These are phyloP conservation scores for Candida palmyrensis DNA, from an alignment of 805 yeast species.

Conservation along the genomic window DNA sequence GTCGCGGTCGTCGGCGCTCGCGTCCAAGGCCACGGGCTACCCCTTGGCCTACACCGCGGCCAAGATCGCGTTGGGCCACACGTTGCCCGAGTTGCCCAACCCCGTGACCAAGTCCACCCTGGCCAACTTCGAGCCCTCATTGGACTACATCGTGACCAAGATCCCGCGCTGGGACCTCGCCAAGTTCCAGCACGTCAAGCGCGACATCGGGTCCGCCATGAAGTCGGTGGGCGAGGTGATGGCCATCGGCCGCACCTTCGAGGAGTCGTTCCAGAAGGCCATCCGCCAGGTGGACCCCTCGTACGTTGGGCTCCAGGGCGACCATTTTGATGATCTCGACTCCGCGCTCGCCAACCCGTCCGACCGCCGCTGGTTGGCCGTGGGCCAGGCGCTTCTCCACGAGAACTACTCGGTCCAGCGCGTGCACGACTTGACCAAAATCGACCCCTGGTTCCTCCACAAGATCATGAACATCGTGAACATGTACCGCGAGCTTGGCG, in stretches of 20 bases:
- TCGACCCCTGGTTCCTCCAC: slow-evolving; percentile 93
- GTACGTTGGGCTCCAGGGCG: slow-evolving; percentile 87
- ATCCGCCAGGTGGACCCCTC: slow-evolving; percentile 95
- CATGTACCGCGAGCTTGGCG: slow-evolving; percentile 77
- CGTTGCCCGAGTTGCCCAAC: slow-evolving; percentile 86
- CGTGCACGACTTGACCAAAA: slow-evolving; percentile 87
- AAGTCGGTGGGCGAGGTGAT: slow-evolving; percentile 98
- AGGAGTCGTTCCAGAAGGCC: slow-evolving; percentile 97
- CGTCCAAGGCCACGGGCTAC: slow-evolving; percentile 98
- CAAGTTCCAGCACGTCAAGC: slow-evolving; percentile 90
- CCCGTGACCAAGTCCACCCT: slow-evolving; percentile 91
- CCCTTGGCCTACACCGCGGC: slow-evolving; percentile 99
- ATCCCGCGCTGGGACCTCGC: slow-evolving; percentile 99
- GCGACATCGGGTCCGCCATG: slow-evolving; percentile 87
- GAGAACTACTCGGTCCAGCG: slow-evolving; percentile 87
- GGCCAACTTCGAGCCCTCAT: slow-evolving; percentile 95
- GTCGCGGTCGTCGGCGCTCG: slow-evolving; percentile 97
- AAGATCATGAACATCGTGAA: slow-evolving; percentile 90
- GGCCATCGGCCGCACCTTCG: slow-evolving; percentile 96
- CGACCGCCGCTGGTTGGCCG: slow-evolving; percentile 96
- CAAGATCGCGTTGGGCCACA: slow-evolving; percentile 87
- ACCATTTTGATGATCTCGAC: slow-evolving; percentile 70
- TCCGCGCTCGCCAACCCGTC: slow-evolving; percentile 78
- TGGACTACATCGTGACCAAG: slow-evolving; percentile 94
- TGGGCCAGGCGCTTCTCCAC: slow-evolving; percentile 92